These are phyloP conservation scores for Penicillium sp. DNA, from an alignment of 2,329 filamentous ascomycete genomes.

Conservation along the genomic window DNA sequence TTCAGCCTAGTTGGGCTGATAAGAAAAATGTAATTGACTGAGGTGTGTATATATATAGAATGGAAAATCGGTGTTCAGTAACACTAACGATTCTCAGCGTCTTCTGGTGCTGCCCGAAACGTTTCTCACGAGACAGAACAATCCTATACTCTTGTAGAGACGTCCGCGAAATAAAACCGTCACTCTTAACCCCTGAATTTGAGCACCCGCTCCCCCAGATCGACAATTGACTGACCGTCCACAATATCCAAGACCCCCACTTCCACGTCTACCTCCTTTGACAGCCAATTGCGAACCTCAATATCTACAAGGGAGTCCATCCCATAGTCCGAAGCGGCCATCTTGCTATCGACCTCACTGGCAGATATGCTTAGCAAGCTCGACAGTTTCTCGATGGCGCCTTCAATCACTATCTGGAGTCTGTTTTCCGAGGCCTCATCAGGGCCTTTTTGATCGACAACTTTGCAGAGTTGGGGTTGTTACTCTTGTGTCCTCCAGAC, in stretches of 20 bases:
- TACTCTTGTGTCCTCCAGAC: background rate
- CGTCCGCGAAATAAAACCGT: no score
- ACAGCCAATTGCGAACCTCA: background rate
- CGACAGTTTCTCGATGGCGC: background rate
- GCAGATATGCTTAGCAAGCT: background rate
- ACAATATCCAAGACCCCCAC: background rate
- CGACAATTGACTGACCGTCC: background rate
- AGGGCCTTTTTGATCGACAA: background rate
- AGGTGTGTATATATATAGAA: conserved; percentile 6
- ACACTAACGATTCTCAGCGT: no score
- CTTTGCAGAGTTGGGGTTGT: background rate
- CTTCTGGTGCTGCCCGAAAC: background rate
- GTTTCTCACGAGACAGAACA: no score
- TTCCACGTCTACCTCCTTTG: background rate
- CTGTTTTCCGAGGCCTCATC: background rate
- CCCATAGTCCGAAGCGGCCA: background rate
- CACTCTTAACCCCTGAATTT: background rate
- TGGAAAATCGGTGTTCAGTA: background rate
- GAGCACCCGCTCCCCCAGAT: background rate
- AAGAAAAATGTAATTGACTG: conserved; percentile 48
- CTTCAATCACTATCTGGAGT: background rate
- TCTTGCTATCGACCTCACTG: background rate
- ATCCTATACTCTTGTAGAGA: no score
- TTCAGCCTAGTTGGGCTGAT: conserved; percentile 44
- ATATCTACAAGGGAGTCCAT: background rate